Evolutionary conservation across 371 early-diverging fungal genomes (phyloP).

Genomic region (Mortierella sp.): DNA sequence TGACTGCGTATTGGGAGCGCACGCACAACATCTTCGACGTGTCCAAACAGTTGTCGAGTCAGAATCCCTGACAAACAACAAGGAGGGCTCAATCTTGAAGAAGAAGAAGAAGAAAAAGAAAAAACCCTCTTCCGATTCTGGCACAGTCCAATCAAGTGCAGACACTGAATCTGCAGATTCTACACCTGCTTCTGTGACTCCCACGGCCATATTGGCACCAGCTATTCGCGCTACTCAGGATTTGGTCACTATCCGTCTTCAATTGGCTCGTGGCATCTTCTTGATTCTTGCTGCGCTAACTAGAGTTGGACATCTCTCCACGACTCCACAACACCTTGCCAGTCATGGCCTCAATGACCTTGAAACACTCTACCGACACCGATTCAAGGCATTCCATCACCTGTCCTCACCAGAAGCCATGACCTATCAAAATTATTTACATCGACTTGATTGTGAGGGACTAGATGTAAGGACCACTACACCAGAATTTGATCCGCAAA

Average conservation of each 20-base stretch:
- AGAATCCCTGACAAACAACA: neutral
- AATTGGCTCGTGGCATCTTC: conserved; percentile 29
- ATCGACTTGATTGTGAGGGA: conserved; percentile 46
- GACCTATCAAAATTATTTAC: conserved; percentile 55
- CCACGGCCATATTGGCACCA: conserved; percentile 2
- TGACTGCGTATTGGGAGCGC: conserved; percentile 57
- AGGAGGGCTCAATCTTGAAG: conserved; percentile 3
- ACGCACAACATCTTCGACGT: conserved; percentile 55
- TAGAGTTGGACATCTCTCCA: conserved; percentile 58
- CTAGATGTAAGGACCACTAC: conserved; percentile 20
- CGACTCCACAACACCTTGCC: conserved; percentile 49
- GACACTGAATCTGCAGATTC: neutral
- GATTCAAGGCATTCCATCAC: conserved; percentile 68
- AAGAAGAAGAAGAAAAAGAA: conserved; percentile 26
- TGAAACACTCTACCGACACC: conserved; percentile 67
- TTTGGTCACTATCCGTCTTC: conserved; percentile 12
- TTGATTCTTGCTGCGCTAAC: conserved; percentile 53
- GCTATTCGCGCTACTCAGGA: conserved; percentile 27
- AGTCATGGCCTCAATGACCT: conserved; percentile 66
- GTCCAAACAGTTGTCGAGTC: conserved; percentile 34
- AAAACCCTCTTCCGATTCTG: neutral
- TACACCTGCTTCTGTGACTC: neutral
- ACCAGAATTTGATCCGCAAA: neutral
- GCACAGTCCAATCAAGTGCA: neutral
- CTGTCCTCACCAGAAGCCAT: conserved; percentile 65